Conservation (phyloP, 306 rosid genomes). For the Coriaria nepalensis region DNA sequence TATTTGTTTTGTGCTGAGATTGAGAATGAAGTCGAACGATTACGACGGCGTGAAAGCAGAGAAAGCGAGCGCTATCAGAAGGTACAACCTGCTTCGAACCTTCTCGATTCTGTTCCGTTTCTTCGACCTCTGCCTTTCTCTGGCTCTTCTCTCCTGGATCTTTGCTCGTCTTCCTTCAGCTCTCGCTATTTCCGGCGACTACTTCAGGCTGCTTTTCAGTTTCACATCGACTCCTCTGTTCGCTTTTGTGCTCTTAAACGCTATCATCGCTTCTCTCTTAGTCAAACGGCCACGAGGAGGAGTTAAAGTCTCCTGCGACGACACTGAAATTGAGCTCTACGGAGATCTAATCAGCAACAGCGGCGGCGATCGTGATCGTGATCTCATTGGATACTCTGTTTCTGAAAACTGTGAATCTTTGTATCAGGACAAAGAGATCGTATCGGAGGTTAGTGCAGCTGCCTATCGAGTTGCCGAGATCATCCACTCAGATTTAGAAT, state of each 20-base stretch:
- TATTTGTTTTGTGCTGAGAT: background rate
- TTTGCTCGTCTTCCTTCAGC: slow-evolving; percentile 6
- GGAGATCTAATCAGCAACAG: background rate
- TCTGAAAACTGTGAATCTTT: background rate
- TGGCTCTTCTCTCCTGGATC: background rate
- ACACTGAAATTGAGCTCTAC: background rate
- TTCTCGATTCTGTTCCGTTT: slow-evolving; percentile 14
- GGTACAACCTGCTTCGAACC: background rate
- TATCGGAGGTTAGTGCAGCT: background rate
- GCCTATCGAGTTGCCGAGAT: background rate
- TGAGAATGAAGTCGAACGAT: background rate
- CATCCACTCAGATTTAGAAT: background rate
- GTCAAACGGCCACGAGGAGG: background rate
- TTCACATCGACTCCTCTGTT: slow-evolving; percentile 2
- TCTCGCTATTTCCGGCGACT: slow-evolving; percentile 6
- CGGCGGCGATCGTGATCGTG: background rate
- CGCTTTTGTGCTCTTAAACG: slow-evolving; percentile 9
- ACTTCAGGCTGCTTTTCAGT: slow-evolving; percentile 1
- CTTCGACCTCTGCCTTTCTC: background rate
- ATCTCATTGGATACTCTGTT: background rate
- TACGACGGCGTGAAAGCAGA: background rate
- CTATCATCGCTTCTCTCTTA: slow-evolving; percentile 4
- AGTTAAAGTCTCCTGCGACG: background rate
- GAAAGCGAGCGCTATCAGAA: background rate
- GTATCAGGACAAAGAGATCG: slow-evolving; percentile 8